phyloP scores from a whole-genome alignment of 1,284 basidiomycete species.

The Entoloma clypeatum region DNA sequence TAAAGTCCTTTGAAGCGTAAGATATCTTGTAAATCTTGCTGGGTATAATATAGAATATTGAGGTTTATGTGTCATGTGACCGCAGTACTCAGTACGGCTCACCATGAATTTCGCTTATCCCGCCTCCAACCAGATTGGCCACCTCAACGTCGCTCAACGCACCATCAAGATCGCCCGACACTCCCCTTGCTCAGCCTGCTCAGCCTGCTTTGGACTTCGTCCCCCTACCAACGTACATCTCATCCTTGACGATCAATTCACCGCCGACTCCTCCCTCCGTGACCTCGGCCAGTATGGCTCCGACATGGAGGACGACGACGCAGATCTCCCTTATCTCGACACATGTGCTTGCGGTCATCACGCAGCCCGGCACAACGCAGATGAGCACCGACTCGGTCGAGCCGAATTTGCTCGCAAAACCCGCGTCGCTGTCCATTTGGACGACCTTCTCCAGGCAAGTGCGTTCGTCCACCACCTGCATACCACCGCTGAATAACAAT shows the following conservation, averaged over 20 bases:
- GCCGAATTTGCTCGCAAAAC: constrained; percentile 68
- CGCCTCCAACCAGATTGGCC: constrained; percentile 43
- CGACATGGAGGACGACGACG: constrained; percentile 51
- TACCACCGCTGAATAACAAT: constrained; percentile 1
- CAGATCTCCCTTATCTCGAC: constrained; percentile 53
- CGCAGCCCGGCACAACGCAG: constrained; percentile 65
- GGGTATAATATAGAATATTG: neutral
- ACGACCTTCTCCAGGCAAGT: constrained; percentile 79
- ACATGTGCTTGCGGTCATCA: constrained; percentile 76
- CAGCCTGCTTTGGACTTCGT: constrained; percentile 60
- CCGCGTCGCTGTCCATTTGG: constrained; percentile 77
- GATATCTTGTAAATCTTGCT: neutral
- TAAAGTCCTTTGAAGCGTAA: constrained; percentile 27
- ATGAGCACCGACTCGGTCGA: constrained; percentile 49
- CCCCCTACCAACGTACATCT: constrained; percentile 59
- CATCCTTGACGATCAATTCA: constrained; percentile 45
- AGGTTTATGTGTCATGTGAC: neutral
- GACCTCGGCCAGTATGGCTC: constrained; percentile 62
- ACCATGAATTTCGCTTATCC: constrained; percentile 64
- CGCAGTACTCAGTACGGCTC: neutral
- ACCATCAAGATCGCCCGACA: constrained; percentile 74
- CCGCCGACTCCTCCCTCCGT: constrained; percentile 45
- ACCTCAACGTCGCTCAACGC: constrained; percentile 46
- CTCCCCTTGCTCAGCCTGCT: constrained; percentile 59
- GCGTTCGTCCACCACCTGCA: constrained; percentile 4